phyloP scores from a whole-genome alignment of 805 yeast genomes.

The Naumovozyma baii region DNA sequence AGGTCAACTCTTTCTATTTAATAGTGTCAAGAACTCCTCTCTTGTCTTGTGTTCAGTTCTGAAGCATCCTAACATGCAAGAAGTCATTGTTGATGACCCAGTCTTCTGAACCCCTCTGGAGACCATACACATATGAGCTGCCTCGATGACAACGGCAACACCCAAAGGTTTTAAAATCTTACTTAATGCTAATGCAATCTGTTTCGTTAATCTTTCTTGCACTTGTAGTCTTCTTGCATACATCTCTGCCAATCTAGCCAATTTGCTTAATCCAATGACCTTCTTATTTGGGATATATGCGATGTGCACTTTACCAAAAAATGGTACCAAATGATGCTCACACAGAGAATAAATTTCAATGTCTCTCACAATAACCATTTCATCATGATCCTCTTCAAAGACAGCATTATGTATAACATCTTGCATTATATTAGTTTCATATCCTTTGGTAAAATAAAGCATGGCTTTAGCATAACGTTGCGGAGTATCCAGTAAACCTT shows the following conservation, averaged over 20 bases:
- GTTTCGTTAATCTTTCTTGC: constrained; percentile 95
- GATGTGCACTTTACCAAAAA: constrained; percentile 92
- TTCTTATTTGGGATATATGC: constrained; percentile 95
- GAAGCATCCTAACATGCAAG: constrained; percentile 96
- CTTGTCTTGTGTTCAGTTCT: constrained; percentile 86
- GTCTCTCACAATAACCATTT: constrained; percentile 95
- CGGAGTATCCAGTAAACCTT: constrained; percentile 89
- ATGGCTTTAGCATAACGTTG: constrained; percentile 94
- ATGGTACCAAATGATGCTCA: constrained; percentile 97
- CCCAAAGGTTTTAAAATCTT: constrained; percentile 91
- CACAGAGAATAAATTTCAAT: constrained; percentile 87
- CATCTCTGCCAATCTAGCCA: constrained; percentile 96
- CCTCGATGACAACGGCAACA: constrained; percentile 97
- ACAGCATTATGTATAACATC: constrained; percentile 92
- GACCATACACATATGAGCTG: constrained; percentile 98
- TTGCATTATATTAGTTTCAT: constrained; percentile 76
- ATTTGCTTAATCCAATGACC: constrained; percentile 84
- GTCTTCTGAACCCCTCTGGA: constrained; percentile 95
- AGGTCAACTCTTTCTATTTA: constrained; percentile 45
- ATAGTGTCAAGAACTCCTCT: constrained; percentile 82
- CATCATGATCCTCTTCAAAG: constrained; percentile 97
- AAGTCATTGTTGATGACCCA: constrained; percentile 86
- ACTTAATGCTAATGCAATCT: constrained; percentile 89
- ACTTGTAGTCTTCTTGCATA: constrained; percentile 91
- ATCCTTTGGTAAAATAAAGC: constrained; percentile 92